phyloP scores from a whole-genome alignment of 331 rosid species.

The Spiraea crenata region DNA sequence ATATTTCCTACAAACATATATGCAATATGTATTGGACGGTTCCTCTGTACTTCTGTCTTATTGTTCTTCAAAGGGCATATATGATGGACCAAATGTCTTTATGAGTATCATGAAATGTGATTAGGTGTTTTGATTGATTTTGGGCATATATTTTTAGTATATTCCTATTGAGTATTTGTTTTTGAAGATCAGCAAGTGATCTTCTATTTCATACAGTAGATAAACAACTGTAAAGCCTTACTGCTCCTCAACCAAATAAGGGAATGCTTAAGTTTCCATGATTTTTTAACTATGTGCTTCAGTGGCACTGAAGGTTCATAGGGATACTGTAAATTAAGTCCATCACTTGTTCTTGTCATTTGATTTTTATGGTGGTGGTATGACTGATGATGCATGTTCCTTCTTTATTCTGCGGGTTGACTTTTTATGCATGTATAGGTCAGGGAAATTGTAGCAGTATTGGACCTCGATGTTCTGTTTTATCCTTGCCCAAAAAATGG shows the following conservation, averaged over 20 bases:
- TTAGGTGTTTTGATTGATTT: background rate
- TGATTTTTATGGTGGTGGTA: background rate
- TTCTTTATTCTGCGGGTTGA: conserved; percentile 28
- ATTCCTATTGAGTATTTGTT: background rate
- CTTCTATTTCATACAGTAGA: background rate
- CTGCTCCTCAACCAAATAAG: background rate
- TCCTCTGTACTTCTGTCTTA: background rate
- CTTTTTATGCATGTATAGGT: conserved; percentile 52
- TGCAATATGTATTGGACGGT: background rate
- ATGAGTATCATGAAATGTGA: background rate
- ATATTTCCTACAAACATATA: background rate
- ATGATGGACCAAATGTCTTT: background rate
- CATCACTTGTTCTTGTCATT: background rate
- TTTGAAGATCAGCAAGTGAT: conserved; percentile 3
- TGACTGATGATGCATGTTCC: background rate
- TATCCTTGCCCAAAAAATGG: conserved; percentile 95
- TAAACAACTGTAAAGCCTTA: background rate
- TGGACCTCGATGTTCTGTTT: conserved; percentile 90
- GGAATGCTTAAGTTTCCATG: background rate
- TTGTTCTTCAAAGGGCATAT: background rate
- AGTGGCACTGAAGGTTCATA: conserved; percentile 2
- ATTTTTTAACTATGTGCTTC: background rate
- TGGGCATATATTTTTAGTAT: conserved; percentile 3
- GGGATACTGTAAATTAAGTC: conserved; percentile 19
- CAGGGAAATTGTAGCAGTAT: conserved; percentile 83